These are phyloP conservation scores for Earliella scabrosa DNA, from an alignment of 1,284 basidiomycete species.

Conservation along the genomic window DNA sequence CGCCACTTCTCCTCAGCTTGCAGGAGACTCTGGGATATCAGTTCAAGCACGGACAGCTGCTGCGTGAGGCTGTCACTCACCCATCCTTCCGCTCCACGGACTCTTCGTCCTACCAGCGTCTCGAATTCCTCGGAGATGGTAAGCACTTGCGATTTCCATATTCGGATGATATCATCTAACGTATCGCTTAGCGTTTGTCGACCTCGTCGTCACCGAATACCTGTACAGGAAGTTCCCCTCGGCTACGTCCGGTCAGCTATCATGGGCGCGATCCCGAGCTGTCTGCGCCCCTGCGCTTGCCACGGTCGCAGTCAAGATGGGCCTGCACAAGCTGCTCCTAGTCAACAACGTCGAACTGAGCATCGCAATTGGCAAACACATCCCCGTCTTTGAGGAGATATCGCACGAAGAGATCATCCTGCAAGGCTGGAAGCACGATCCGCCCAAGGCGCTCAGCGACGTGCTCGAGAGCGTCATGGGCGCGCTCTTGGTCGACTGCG, in stretches of 20 bases:
- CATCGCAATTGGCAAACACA: conserved; percentile 61
- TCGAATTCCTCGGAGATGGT: conserved; percentile 90
- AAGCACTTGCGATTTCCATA: conserved; percentile 26
- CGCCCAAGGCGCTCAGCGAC: conserved; percentile 81
- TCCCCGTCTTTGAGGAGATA: conserved; percentile 58
- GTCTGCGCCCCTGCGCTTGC: conserved; percentile 80
- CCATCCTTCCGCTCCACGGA: conserved; percentile 66
- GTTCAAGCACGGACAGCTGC: conserved; percentile 63
- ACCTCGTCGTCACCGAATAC: conserved; percentile 75
- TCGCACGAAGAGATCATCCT: conserved; percentile 64
- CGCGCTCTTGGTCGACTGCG: conserved; percentile 81
- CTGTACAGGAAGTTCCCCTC: conserved; percentile 70
- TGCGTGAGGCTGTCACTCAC: conserved; percentile 82
- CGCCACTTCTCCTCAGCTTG: conserved; percentile 56
- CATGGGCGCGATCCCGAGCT: conserved; percentile 68
- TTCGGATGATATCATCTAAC: neutral
- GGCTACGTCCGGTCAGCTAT: conserved; percentile 77
- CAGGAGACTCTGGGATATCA: conserved; percentile 71
- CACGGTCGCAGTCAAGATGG: conserved; percentile 66
- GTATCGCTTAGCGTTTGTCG: conserved; percentile 62
- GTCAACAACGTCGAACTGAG: conserved; percentile 73
- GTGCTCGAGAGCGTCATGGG: conserved; percentile 85
- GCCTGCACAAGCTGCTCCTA: conserved; percentile 72
- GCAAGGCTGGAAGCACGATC: conserved; percentile 79
- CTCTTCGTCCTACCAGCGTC: conserved; percentile 75